Percentiles rank a stretch among this genome's conserved stretches.
Conservation (phyloP, 2,329 filamentous ascomycete genomes). For the Aspergillus niger region DNA sequence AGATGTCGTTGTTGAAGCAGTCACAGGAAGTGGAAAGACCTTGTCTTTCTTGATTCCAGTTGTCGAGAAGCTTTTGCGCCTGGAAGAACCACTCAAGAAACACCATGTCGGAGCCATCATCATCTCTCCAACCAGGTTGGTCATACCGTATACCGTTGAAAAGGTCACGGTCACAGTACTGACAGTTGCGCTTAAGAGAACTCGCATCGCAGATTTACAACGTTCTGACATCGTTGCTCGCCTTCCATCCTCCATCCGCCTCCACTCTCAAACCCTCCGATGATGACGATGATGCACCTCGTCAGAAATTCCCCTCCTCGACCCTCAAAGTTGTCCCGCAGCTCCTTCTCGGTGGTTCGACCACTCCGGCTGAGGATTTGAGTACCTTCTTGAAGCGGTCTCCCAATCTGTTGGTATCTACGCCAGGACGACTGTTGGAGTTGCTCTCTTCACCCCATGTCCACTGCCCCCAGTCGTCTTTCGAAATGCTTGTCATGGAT, state of each 20-base stretch:
- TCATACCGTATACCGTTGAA: not conserved
- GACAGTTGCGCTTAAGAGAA: slow-evolving; percentile 59
- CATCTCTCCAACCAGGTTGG: slow-evolving; percentile 75
- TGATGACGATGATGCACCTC: slow-evolving; percentile 45
- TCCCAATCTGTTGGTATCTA: slow-evolving; percentile 87
- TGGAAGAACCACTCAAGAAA: slow-evolving; percentile 81
- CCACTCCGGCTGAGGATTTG: slow-evolving; percentile 80
- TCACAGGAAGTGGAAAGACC: slow-evolving; percentile 90
- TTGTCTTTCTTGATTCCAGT: slow-evolving; percentile 82
- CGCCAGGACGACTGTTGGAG: slow-evolving; percentile 85
- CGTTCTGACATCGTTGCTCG: slow-evolving; percentile 73
- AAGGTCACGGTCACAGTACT: not conserved
- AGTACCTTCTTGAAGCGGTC: slow-evolving; percentile 79
- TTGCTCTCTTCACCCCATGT: slow-evolving; percentile 84
- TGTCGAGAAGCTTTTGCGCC: slow-evolving; percentile 75
- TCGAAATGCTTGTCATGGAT: slow-evolving; percentile 89
- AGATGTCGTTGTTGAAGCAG: slow-evolving; percentile 89
- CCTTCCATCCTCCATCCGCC: slow-evolving; percentile 80
- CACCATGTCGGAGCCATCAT: slow-evolving; percentile 90
- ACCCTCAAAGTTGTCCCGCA: slow-evolving; percentile 73
- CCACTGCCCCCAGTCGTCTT: slow-evolving; percentile 82
- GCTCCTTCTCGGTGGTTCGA: slow-evolving; percentile 82
- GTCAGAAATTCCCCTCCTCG: slow-evolving; percentile 47
- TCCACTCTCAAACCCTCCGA: slow-evolving; percentile 45
- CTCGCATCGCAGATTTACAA: slow-evolving; percentile 86